Evolutionary conservation across 1,139 yeast species (phyloP).

Genomic region (Suhomyces panamericanus): DNA sequence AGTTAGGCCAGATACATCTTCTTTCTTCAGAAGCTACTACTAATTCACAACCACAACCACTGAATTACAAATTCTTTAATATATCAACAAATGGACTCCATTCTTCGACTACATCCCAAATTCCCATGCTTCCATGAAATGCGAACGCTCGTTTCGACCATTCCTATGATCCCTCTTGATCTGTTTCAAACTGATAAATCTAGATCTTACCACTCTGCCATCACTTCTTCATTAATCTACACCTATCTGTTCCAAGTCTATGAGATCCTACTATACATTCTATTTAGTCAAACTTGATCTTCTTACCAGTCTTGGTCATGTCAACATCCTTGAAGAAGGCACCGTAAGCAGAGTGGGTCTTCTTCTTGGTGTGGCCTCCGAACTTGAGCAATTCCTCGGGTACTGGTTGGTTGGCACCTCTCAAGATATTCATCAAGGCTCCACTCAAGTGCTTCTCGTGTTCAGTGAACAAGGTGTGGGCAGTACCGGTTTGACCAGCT

Average conservation of each 20-base stretch:
- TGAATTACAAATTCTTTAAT: too few relatives aligned
- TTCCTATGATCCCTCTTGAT: too few relatives aligned
- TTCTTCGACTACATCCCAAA: too few relatives aligned
- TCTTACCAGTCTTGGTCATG: slow-evolving; percentile 82
- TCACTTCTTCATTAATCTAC: too few relatives aligned
- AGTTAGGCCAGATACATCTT: too few relatives aligned
- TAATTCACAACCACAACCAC: too few relatives aligned
- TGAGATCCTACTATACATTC: neutral
- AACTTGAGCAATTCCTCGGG: slow-evolving; percentile 96
- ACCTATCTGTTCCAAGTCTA: neutral
- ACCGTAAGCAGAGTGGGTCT: slow-evolving; percentile 94
- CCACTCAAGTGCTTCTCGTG: slow-evolving; percentile 97
- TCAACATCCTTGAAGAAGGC: slow-evolving; percentile 95
- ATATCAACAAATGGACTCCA: too few relatives aligned
- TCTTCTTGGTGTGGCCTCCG: slow-evolving; percentile 97
- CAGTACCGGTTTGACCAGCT: slow-evolving; percentile 93
- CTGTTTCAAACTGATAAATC: too few relatives aligned
- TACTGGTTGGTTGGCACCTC: slow-evolving; percentile 93
- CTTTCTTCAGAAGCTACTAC: too few relatives aligned
- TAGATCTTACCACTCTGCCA: too few relatives aligned
- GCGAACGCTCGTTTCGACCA: too few relatives aligned
- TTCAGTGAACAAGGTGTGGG: slow-evolving; percentile 94
- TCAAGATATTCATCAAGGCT: slow-evolving; percentile 83
- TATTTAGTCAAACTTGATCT: slow-evolving; percentile 69
- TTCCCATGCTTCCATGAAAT: too few relatives aligned